These are phyloP conservation scores for Aspergillus cavernicola DNA, from an alignment of 495 filamentous ascomycete species.

Conservation along the genomic window DNA sequence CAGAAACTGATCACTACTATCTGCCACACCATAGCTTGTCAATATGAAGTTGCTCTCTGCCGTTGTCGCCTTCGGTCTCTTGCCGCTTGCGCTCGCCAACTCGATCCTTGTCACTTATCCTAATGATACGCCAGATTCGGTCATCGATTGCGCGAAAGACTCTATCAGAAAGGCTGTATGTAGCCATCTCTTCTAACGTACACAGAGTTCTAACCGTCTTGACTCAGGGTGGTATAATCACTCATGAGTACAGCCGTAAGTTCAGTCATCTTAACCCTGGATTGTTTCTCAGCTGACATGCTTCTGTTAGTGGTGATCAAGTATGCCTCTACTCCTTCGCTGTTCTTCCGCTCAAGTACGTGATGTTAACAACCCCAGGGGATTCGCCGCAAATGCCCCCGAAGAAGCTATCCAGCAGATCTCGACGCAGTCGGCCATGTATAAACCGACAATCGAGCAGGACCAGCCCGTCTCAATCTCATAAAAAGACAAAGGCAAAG, in stretches of 20 bases:
- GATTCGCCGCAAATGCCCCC: constrained; percentile 71
- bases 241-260: constrained; percentile 53
- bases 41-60: constrained; percentile 57
- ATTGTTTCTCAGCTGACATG: constrained; percentile 7
- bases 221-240: constrained; percentile 34
- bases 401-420: constrained; percentile 65
- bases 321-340: constrained; percentile 23
- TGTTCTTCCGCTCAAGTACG: not conserved
- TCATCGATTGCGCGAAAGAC: constrained; percentile 66
- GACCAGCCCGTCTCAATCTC: constrained; percentile 57
- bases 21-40: constrained; percentile 1
- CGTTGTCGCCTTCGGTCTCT: constrained; percentile 45
- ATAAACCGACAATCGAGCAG: constrained; percentile 70
- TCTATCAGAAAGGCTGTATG: constrained; percentile 65
- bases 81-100: constrained; percentile 59
- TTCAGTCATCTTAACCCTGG: constrained; percentile 6
- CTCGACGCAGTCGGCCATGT: constrained; percentile 59
- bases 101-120: constrained; percentile 77
- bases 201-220: constrained; percentile 1
- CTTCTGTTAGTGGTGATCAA: constrained; percentile 46
- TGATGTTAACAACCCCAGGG: constrained; percentile 46
- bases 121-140: constrained; percentile 62
- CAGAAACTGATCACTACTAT: not conserved
- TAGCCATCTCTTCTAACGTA: not conserved
- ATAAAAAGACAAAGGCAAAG: constrained; percentile 3